Evolutionary conservation across 176 grass and related monocot species (phyloP).

Genomic region (Oryza australiensis): DNA sequence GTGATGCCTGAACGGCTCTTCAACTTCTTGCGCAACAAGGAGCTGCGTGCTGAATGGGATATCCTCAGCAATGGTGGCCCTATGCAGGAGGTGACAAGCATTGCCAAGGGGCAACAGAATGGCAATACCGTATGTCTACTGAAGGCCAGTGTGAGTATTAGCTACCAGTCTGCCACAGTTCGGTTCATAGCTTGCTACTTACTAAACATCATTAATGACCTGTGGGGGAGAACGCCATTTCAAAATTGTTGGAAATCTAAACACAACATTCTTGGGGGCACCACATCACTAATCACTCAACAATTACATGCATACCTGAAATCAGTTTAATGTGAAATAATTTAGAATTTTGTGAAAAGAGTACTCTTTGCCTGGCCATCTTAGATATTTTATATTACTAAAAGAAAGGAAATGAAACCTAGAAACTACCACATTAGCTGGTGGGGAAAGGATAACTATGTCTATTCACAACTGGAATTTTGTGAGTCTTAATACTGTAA

Average conservation of each 20-base stretch:
- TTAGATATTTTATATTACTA: background rate
- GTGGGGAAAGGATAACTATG: background rate
- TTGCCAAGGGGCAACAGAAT: conserved; percentile 73
- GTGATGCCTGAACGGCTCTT: conserved; percentile 63
- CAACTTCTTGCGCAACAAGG: conserved; percentile 74
- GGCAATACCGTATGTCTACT: conserved; percentile 88
- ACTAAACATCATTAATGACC: conserved; percentile 3
- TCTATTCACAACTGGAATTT: background rate
- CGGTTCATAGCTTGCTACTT: background rate
- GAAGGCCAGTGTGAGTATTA: conserved; percentile 67
- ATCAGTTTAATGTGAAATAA: background rate
- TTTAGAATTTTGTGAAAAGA: background rate
- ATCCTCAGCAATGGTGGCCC: conserved; percentile 86
- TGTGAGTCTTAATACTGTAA: background rate
- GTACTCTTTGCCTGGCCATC: background rate
- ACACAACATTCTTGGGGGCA: background rate
- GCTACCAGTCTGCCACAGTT: background rate
- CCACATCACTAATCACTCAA: background rate
- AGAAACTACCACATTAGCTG: background rate
- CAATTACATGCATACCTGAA: background rate
- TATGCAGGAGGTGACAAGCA: conserved; percentile 83
- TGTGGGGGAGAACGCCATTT: background rate
- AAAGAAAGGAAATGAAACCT: no score
- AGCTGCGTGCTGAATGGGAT: conserved; percentile 78
- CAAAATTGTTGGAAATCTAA: background rate